Percentiles rank a stretch among this genome's conserved stretches.
These are phyloP conservation scores for Solanum lycopersicoides DNA, from an alignment of 257 asterid species.

Conservation along the genomic window DNA sequence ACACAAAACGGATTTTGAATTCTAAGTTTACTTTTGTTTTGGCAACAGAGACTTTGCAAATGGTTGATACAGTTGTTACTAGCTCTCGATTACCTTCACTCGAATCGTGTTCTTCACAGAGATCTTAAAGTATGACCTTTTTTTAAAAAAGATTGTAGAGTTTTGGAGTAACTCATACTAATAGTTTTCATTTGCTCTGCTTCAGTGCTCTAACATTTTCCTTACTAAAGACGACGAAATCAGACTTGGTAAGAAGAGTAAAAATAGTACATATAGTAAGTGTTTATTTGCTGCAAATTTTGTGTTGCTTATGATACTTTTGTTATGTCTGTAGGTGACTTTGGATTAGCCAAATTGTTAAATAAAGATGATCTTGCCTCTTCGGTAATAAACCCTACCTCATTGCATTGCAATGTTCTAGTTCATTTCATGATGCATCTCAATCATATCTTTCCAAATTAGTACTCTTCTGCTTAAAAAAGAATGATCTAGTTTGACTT, in stretches of 20 bases:
- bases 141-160: background rate
- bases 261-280: background rate
- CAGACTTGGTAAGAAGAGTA: conserved; percentile 54
- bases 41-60: conserved; percentile 61
- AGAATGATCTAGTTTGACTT: too few relatives aligned
- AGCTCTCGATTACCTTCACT: conserved; percentile 87
- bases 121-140: conserved; percentile 64
- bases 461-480: too few relatives aligned
- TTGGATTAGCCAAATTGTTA: conserved; percentile 87
- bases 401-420: too few relatives aligned
- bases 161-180: background rate
- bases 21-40: background rate
- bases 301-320: background rate
- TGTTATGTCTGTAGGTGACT: conserved; percentile 47
- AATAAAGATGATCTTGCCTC: conserved; percentile 66
- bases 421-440: too few relatives aligned
- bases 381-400: conserved; percentile 36
- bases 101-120: conserved; percentile 73
- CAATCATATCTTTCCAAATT: too few relatives aligned
- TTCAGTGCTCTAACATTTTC: conserved; percentile 86
- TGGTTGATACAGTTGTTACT: conserved; percentile 88
- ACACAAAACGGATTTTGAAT: background rate
- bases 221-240: conserved; percentile 64
- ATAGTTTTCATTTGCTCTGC: background rate
- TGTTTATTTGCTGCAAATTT: background rate